Conservation (phyloP, 106 monocot genomes). For the Apostasia ramifera region DNA sequence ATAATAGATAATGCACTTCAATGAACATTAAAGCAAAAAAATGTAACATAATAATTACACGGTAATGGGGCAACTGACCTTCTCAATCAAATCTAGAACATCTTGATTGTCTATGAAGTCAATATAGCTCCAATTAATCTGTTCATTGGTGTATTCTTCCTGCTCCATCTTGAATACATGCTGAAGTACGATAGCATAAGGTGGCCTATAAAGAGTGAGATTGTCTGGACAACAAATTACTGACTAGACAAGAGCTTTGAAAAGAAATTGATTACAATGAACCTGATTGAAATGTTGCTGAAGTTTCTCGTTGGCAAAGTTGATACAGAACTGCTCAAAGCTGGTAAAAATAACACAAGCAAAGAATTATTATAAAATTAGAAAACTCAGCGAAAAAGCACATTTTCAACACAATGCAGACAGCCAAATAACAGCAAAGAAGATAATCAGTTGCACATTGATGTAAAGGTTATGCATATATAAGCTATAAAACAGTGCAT, state of each 20-base stretch:
- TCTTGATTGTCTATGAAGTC: slow-evolving; percentile 97
- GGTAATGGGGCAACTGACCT: slow-evolving; percentile 31
- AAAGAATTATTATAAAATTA: background rate
- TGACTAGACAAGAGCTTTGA: background rate
- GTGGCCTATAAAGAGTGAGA: background rate
- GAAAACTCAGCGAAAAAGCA: too few species aligned
- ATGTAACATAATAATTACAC: too few species aligned
- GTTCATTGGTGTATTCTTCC: slow-evolving; percentile 45
- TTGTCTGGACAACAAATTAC: background rate
- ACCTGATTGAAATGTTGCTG: slow-evolving; percentile 86
- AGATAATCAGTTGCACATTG: too few species aligned
- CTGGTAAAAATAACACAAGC: slow-evolving; percentile 25
- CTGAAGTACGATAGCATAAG: too few species aligned
- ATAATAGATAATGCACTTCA: background rate
- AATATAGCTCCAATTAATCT: slow-evolving; percentile 95
- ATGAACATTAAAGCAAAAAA: background rate
- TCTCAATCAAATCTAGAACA: slow-evolving; percentile 85
- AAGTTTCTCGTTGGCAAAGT: slow-evolving; percentile 73
- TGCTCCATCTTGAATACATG: too few species aligned
- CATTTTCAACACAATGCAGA: too few species aligned
- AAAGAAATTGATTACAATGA: background rate
- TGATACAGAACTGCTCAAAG: slow-evolving; percentile 98
- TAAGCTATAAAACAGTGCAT: background rate
- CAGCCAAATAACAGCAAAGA: too few species aligned
- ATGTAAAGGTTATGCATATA: background rate